Percentiles rank a stretch among this genome's conserved stretches.
These are phyloP conservation scores for Podaxis rugospora DNA, from an alignment of 768 basidiomycete species.

Conservation along the genomic window DNA sequence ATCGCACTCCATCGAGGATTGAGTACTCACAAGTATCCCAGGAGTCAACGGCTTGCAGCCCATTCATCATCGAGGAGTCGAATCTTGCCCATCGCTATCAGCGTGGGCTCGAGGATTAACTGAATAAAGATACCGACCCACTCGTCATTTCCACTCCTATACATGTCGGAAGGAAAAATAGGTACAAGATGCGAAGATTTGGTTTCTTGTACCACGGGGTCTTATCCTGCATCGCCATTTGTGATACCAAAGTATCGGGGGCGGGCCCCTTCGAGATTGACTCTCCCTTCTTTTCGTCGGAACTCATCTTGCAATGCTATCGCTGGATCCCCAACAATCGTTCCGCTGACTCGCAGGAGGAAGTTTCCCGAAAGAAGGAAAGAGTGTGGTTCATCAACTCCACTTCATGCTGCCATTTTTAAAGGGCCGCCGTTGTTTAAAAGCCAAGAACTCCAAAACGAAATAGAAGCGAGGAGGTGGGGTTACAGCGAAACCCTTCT, in stretches of 20 bases:
- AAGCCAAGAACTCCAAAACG: background rate
- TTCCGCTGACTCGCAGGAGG: background rate
- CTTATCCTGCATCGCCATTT: constrained; percentile 44
- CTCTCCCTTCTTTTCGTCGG: constrained; percentile 8
- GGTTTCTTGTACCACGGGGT: constrained; percentile 61
- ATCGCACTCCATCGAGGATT: background rate
- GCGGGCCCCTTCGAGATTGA: background rate
- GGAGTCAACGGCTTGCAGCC: constrained; percentile 52
- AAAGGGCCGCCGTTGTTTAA: background rate
- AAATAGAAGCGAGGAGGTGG: constrained; percentile 1
- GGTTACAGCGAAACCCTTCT: constrained; percentile 5
- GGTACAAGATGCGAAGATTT: constrained; percentile 51
- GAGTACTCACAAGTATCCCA: constrained; percentile 48
- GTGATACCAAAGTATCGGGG: constrained; percentile 30
- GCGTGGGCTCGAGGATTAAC: background rate
- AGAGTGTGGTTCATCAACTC: background rate
- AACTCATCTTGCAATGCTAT: background rate
- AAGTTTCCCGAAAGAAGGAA: background rate
- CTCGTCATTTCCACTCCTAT: constrained; percentile 62
- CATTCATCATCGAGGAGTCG: constrained; percentile 61
- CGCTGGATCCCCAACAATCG: background rate
- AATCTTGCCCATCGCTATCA: constrained; percentile 30
- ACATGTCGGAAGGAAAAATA: constrained; percentile 55
- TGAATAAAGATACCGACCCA: constrained; percentile 31
- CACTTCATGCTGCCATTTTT: background rate